A percentile compares a stretch with the other conserved stretches of the same genome.
These are phyloP conservation scores for Aurinia saxatilis DNA, from an alignment of 345 rosid genomes.

Conservation along the genomic window DNA sequence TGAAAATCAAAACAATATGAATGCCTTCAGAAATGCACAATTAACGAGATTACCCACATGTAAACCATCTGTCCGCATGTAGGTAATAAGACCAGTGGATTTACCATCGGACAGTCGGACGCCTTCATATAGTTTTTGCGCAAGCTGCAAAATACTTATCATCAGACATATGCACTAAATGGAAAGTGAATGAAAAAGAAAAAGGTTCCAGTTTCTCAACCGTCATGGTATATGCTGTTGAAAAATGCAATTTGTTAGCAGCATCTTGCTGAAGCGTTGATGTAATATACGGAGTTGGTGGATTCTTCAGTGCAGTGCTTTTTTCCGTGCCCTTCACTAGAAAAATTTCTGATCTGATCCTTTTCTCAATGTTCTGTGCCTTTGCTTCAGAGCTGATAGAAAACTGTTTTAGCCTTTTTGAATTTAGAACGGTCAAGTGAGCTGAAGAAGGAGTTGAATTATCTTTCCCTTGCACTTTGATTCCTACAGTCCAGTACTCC, in stretches of 20 bases:
- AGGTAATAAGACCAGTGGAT: constrained; percentile 86
- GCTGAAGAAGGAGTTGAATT: constrained; percentile 40
- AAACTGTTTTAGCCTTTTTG: constrained; percentile 63
- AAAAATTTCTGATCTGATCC: constrained; percentile 44
- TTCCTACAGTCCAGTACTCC: constrained; percentile 80
- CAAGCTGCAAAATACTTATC: constrained; percentile 55
- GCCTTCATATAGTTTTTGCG: constrained; percentile 96
- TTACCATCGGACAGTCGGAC: constrained; percentile 61
- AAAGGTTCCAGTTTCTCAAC: constrained; percentile 33
- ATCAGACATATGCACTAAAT: constrained; percentile 10
- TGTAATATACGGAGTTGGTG: constrained; percentile 93
- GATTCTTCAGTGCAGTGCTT: constrained; percentile 51
- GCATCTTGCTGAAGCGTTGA: constrained; percentile 99
- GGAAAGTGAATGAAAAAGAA: not conserved
- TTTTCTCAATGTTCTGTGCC: constrained; percentile 52
- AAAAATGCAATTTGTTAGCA: constrained; percentile 76
- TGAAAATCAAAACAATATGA: not conserved
- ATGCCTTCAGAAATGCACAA: constrained; percentile 9
- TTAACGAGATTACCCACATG: constrained; percentile 56
- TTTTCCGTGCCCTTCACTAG: constrained; percentile 52
- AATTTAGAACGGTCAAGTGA: constrained; percentile 57
- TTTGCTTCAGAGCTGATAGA: constrained; percentile 54
- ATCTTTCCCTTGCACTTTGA: constrained; percentile 37
- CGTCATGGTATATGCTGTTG: constrained; percentile 79
- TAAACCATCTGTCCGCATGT: constrained; percentile 91